These are phyloP conservation scores for Verticillium dahliae DNA, from an alignment of 2,329 filamentous ascomycete genomes.

Conservation along the genomic window DNA sequence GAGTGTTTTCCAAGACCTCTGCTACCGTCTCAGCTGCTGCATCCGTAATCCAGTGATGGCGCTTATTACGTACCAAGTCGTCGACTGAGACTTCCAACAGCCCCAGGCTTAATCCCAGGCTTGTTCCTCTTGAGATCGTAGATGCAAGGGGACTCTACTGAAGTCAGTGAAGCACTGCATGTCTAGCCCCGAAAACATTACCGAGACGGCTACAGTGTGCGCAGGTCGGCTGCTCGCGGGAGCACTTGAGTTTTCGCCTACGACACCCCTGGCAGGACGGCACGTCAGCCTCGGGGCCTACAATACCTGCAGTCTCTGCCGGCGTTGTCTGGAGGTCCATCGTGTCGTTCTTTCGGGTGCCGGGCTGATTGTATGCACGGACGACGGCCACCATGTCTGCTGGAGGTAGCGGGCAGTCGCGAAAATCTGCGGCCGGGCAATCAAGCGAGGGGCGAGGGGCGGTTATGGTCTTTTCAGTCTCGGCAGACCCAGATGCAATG, in stretches of 20 bases:
- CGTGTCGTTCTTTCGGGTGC: background rate
- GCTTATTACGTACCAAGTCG: slow-evolving; percentile 14
- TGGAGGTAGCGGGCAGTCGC: slow-evolving; percentile 4
- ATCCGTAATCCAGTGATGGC: background rate
- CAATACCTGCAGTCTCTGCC: background rate
- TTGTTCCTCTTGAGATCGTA: slow-evolving; percentile 17
- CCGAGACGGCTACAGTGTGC: slow-evolving; percentile 21
- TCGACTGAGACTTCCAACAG: slow-evolving; percentile 14
- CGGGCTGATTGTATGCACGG: background rate
- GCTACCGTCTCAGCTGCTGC: background rate
- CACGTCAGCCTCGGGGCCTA: slow-evolving; percentile 9
- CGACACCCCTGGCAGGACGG: slow-evolving; percentile 26
- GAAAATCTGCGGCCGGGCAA: slow-evolving; percentile 10
- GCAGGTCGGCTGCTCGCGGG: slow-evolving; percentile 24
- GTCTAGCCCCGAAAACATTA: slow-evolving; percentile 3
- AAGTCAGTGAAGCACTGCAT: background rate
- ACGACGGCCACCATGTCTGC: background rate
- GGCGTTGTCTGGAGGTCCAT: background rate
- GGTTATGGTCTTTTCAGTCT: background rate
- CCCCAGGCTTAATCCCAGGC: slow-evolving; percentile 16
- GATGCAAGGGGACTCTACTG: slow-evolving; percentile 14
- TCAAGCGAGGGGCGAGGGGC: slow-evolving; percentile 10
- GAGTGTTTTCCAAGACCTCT: slow-evolving; percentile 10
- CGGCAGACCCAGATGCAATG: background rate
- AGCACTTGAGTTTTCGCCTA: slow-evolving; percentile 25